Percentiles rank a stretch among this genome's conserved stretches.
These are phyloP conservation scores for Exsudoporus frostii DNA, from an alignment of 768 basidiomycete genomes.

Conservation along the genomic window DNA sequence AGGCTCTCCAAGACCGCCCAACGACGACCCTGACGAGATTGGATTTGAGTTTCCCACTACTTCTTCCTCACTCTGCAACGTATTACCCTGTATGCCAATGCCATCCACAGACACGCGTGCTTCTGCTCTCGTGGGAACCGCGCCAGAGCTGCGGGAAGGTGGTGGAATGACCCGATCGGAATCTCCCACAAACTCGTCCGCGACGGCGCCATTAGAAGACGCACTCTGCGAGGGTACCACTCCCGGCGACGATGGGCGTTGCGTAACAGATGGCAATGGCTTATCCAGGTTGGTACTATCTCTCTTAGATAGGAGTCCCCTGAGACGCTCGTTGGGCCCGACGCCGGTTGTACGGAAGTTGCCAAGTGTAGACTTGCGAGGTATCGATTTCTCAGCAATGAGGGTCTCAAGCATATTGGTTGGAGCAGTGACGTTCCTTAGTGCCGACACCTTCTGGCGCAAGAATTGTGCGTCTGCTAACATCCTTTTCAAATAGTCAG, in stretches of 20 bases:
- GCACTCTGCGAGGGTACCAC: conserved; percentile 8
- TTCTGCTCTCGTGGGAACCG: conserved; percentile 8
- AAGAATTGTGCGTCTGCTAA: conserved; percentile 76
- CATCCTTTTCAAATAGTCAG: conserved; percentile 48
- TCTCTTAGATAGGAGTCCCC: conserved; percentile 34
- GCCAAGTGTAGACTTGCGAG: conserved; percentile 33
- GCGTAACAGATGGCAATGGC: conserved; percentile 26
- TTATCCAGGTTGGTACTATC: conserved; percentile 28
- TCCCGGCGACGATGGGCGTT: conserved; percentile 9
- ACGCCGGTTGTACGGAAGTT: conserved; percentile 20
- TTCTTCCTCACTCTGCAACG: conserved; percentile 3
- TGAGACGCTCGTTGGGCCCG: conserved; percentile 37
- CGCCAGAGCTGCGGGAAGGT: conserved; percentile 17
- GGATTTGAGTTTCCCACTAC: conserved; percentile 7
- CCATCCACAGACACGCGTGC: conserved; percentile 1
- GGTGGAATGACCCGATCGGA: conserved; percentile 22
- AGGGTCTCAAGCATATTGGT: conserved; percentile 83
- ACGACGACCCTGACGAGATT: conserved; percentile 6
- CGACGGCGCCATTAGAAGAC: conserved; percentile 11
- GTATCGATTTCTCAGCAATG: conserved; percentile 73
- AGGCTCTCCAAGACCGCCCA: neutral
- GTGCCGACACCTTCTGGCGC: conserved; percentile 67
- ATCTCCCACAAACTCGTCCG: conserved; percentile 12
- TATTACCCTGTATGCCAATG: neutral
- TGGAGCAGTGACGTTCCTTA: conserved; percentile 71